Evolutionary conservation across 805 yeast genomes (phyloP), one percentile per base, ranked within the genome.

Genomic region (Ascoidea tarda): DNA sequence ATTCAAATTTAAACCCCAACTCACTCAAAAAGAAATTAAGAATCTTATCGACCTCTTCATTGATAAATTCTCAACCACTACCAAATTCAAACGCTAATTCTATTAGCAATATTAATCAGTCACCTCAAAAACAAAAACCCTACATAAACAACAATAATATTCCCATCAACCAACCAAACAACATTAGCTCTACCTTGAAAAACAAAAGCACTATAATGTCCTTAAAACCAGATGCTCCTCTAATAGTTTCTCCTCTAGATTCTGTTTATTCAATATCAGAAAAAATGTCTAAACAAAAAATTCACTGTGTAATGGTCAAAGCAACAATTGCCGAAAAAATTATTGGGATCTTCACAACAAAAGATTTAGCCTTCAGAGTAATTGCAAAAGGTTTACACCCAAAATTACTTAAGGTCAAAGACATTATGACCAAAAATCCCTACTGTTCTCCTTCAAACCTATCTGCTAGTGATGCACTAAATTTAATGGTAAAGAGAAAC

Each of bases 341-440:
- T 21, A 55, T 67, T n/a, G 77, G 77, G 1, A 59, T 73, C 6
- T 63, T 71, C 49, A 73, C 78, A 1, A 71, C 77, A 0, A 72
- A 71, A 54, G 78, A 73, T 57, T 59, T 73, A n/a, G 76, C 76
- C 0, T 70, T 70, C 46, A 63, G 73, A 45, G 74, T 69, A 5
- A 66, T 68, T 14, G 70, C 71, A 0, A 51, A 54, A 31, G 66
- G 62, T 5, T 47, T 64, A 28, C 62, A 63, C 46, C 65, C 68
- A 0, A 54, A 56, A 12, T 16, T 49, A 1, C 62, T 70, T 1
- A 57, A 58, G 5, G 70, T 72, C 5, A 63, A 60, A 38, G 60
- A 62, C 31, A 70, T 73, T 10, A 70, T 72, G 76, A 69, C 77
- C 0, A 57, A 55, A 1, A 60, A 60, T 16, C 77, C 77, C 0